A percentile compares a stretch with the other conserved stretches of the same genome.
These are phyloP conservation scores for Mariannaea sp. DNA, from an alignment of 2,329 filamentous ascomycete genomes.

Conservation along the genomic window DNA sequence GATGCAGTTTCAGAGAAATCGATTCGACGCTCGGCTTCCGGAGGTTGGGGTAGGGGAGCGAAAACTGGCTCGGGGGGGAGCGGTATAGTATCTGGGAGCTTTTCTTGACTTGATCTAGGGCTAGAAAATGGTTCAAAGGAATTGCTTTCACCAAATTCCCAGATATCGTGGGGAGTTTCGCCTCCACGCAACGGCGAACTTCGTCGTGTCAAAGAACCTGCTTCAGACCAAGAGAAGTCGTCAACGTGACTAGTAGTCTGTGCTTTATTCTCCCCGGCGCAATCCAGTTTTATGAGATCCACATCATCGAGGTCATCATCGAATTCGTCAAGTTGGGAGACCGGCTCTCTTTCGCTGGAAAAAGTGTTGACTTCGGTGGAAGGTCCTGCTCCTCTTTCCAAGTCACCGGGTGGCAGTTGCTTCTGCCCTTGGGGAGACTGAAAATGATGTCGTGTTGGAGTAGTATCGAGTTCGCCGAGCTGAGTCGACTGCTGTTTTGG, in stretches of 20 bases:
- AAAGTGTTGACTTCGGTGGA: not conserved
- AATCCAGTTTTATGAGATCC: constrained; percentile 29
- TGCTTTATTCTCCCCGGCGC: not conserved
- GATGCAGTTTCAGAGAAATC: constrained; percentile 47
- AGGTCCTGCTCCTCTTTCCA: not conserved
- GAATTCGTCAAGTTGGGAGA: constrained; percentile 17
- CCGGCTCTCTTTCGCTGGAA: not conserved
- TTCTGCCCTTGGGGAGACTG: constrained; percentile 20
- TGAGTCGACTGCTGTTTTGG: constrained; percentile 21
- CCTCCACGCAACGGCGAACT: constrained; percentile 37
- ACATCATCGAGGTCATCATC: constrained; percentile 32
- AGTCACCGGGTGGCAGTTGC: not conserved
- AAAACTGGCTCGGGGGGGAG: constrained; percentile 20
- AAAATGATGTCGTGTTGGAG: constrained; percentile 38
- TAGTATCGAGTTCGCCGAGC: constrained; percentile 42
- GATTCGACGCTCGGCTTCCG: constrained; percentile 11
- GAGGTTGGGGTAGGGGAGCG: not conserved
- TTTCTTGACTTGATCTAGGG: constrained; percentile 25
- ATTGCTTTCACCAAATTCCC: constrained; percentile 34
- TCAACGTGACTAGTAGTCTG: not conserved
- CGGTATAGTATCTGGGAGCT: constrained; percentile 42
- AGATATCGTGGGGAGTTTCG: constrained; percentile 22
- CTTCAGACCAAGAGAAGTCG: constrained; percentile 40
- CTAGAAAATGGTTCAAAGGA: constrained; percentile 38
- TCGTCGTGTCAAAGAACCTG: constrained; percentile 34